These are phyloP conservation scores for Amniculicola lignicola DNA, from an alignment of 495 filamentous ascomycete species.

Conservation along the genomic window DNA sequence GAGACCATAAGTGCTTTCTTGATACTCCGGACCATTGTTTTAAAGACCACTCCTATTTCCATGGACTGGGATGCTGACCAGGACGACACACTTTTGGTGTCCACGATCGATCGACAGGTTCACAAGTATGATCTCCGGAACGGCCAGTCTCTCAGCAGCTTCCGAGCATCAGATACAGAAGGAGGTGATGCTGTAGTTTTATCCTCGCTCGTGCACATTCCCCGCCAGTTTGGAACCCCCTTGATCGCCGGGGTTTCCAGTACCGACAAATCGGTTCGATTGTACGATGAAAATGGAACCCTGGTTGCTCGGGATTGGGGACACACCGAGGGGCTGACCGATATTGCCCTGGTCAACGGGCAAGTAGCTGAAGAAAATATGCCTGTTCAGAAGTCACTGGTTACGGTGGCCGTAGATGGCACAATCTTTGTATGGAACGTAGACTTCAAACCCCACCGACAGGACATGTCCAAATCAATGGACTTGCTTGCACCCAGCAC, in stretches of 20 bases:
- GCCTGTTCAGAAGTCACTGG: constrained; percentile 22
- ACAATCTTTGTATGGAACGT: constrained; percentile 45
- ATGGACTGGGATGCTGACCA: constrained; percentile 64
- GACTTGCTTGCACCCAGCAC: constrained; percentile 26
- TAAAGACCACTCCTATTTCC: constrained; percentile 82
- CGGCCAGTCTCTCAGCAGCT: constrained; percentile 67
- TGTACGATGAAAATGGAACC: constrained; percentile 77
- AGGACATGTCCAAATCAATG: constrained; percentile 33
- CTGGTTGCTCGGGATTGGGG: constrained; percentile 88
- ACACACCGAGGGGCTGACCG: constrained; percentile 87
- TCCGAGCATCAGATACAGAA: constrained; percentile 76
- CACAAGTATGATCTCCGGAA: constrained; percentile 69
- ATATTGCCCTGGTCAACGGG: constrained; percentile 60
- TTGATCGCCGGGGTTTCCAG: constrained; percentile 81
- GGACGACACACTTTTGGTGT: constrained; percentile 62
- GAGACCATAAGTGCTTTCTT: constrained; percentile 73
- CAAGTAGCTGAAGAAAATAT: constrained; percentile 8
- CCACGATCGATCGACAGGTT: constrained; percentile 78
- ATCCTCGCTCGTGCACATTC: constrained; percentile 60
- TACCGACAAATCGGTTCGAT: constrained; percentile 87
- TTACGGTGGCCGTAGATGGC: constrained; percentile 44
- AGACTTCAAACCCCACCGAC: constrained; percentile 9
- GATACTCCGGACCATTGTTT: constrained; percentile 66
- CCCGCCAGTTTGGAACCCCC: constrained; percentile 41
- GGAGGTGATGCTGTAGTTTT: constrained; percentile 78